Evolutionary conservation across 306 rosid genomes (phyloP).

Genomic region (Luffa aegyptiaca): DNA sequence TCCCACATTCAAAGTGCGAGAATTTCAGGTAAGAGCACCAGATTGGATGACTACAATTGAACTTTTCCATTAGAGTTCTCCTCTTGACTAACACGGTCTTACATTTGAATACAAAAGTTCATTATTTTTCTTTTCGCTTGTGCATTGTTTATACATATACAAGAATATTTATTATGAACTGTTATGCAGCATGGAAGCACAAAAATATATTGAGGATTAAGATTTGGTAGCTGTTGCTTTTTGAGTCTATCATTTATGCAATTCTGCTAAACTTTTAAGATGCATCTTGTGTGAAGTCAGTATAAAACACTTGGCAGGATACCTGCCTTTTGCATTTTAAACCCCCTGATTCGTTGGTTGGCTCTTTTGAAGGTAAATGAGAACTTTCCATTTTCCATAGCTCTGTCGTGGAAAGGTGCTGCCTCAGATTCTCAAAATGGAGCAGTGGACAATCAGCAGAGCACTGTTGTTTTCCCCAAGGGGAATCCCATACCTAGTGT

Average conservation of each 20-base stretch:
- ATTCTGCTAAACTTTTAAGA: background rate
- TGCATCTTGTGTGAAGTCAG: background rate
- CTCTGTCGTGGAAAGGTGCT: constrained; percentile 74
- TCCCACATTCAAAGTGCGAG: constrained; percentile 89
- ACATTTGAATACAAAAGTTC: background rate
- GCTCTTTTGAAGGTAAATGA: constrained; percentile 54
- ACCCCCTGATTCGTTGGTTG: background rate
- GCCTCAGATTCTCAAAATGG: constrained; percentile 55
- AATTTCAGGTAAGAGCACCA: constrained; percentile 59
- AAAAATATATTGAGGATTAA: background rate
- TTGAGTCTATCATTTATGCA: background rate
- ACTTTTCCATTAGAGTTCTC: background rate
- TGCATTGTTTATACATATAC: background rate
- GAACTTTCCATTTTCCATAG: constrained; percentile 65
- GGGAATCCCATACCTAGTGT: constrained; percentile 72
- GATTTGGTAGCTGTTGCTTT: background rate
- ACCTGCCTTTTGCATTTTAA: background rate
- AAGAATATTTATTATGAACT: background rate
- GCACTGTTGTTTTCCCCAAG: constrained; percentile 62
- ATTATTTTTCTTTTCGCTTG: too few species aligned
- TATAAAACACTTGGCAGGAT: background rate
- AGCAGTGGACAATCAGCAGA: constrained; percentile 41
- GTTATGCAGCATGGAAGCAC: background rate
- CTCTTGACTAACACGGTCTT: background rate
- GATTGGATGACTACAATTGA: background rate